phyloP scores from a whole-genome alignment of 2,329 filamentous ascomycete species.

The Drechslerella dactyloides region DNA sequence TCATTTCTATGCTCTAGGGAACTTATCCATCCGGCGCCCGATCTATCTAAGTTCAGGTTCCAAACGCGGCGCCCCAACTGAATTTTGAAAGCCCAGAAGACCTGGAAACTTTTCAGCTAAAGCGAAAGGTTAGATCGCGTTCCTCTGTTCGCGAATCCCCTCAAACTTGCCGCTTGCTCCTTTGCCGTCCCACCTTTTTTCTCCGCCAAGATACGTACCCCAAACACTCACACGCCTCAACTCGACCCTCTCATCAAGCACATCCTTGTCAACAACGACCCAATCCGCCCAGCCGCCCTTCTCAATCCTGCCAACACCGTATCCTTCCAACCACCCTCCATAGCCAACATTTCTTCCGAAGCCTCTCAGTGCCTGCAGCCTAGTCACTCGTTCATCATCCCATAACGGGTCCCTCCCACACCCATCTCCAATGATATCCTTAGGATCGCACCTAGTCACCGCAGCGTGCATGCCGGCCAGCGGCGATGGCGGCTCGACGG shows the following conservation, averaged over 20 bases:
- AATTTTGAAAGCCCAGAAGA: neutral
- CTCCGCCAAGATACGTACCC: slow-evolving; percentile 73
- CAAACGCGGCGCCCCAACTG: no score
- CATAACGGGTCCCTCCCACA: slow-evolving; percentile 65
- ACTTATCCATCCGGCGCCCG: no score
- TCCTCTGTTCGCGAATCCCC: neutral
- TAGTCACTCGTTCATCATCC: slow-evolving; percentile 65
- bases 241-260: slow-evolving; percentile 58
- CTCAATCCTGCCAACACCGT: slow-evolving; percentile 66
- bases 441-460: slow-evolving; percentile 67
- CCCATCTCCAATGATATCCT: slow-evolving; percentile 58
- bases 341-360: slow-evolving; percentile 69
- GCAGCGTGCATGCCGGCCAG: slow-evolving; percentile 74
- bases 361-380: slow-evolving; percentile 68
- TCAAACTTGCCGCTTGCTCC: neutral
- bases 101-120: neutral
- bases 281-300: slow-evolving; percentile 71
- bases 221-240: slow-evolving; percentile 65
- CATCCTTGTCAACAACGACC: slow-evolving; percentile 67
- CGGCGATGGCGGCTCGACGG: slow-evolving; percentile 72
- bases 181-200: slow-evolving; percentile 55
- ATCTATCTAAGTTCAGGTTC: no score
- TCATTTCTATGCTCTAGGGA: no score
- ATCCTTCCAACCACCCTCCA: slow-evolving; percentile 66
- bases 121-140: neutral